These are phyloP conservation scores for Phytophthora fragariaefolia DNA, from an alignment of 352 stramenopile species.

Conservation along the genomic window DNA sequence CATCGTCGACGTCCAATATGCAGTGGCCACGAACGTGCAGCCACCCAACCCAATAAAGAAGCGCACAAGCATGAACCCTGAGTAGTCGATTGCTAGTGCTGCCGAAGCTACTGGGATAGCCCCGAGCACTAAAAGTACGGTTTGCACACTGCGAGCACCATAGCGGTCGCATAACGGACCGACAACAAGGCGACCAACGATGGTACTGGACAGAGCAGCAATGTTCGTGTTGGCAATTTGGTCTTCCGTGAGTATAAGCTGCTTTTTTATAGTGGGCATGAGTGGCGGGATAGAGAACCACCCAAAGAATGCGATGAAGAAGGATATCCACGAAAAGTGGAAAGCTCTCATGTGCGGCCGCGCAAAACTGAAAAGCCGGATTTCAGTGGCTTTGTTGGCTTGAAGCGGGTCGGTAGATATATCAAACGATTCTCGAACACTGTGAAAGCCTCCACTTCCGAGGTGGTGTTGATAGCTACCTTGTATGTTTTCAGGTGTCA, in stretches of 20 bases:
- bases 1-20: slow-evolving; percentile 36
- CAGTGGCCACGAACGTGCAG: slow-evolving; percentile 67
- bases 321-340: slow-evolving; percentile 90
- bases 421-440: slow-evolving; percentile 9
- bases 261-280: slow-evolving; percentile 67
- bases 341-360: slow-evolving; percentile 93
- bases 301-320: slow-evolving; percentile 94
- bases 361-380: slow-evolving; percentile 72
- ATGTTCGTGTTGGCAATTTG: slow-evolving; percentile 93
- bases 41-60: slow-evolving; percentile 95
- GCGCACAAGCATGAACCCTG: slow-evolving; percentile 81
- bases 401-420: slow-evolving; percentile 42
- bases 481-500: neutral
- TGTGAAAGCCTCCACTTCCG: neutral
- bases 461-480: slow-evolving; percentile 16
- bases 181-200: slow-evolving; percentile 90
- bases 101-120: slow-evolving; percentile 83
- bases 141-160: slow-evolving; percentile 83
- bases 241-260: slow-evolving; percentile 83
- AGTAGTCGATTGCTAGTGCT: slow-evolving; percentile 67
- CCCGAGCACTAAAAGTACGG: slow-evolving; percentile 67
- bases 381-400: slow-evolving; percentile 53
- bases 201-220: slow-evolving; percentile 81
- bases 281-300: slow-evolving; percentile 90
- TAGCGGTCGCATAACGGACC: slow-evolving; percentile 93